phyloP scores from a whole-genome alignment of 2,329 filamentous ascomycete genomes.

The Fusarium sp. region DNA sequence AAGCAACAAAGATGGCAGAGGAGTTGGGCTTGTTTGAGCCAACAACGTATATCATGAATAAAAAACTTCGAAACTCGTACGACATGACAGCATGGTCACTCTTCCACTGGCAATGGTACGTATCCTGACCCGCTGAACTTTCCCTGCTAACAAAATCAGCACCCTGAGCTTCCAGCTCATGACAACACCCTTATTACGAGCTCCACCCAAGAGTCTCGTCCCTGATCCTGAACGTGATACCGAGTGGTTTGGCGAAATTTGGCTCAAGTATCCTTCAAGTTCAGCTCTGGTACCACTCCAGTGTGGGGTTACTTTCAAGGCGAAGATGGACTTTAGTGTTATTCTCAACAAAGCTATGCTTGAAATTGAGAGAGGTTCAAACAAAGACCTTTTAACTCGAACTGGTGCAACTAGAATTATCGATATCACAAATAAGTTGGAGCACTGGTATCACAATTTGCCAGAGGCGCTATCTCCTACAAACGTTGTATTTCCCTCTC shows the following conservation, averaged over 20 bases:
- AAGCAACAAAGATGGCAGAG: background rate
- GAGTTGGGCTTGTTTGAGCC: slow-evolving; percentile 16
- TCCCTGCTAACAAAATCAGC: background rate
- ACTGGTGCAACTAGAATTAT: background rate
- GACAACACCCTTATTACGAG: background rate
- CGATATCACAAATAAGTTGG: rapidly evolving
- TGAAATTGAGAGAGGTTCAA: background rate
- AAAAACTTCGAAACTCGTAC: background rate
- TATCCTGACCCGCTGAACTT: rapidly evolving
- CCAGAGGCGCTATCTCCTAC: background rate
- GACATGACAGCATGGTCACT: slow-evolving; percentile 26
- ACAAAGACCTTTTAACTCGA: background rate
- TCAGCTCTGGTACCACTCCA: background rate
- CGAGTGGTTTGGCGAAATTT: slow-evolving; percentile 17
- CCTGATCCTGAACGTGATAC: slow-evolving; percentile 11
- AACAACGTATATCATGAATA: slow-evolving; percentile 10
- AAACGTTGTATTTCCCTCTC: slow-evolving; percentile 10
- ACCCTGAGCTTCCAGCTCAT: slow-evolving; percentile 9
- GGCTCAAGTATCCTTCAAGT: slow-evolving; percentile 18
- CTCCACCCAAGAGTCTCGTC: background rate
- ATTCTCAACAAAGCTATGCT: background rate
- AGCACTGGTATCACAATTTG: background rate
- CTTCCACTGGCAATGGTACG: slow-evolving; percentile 23
- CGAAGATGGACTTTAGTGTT: background rate
- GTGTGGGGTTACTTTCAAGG: background rate